Evolutionary conservation across 345 rosid species (phyloP).

Genomic region (Combretum micranthum): DNA sequence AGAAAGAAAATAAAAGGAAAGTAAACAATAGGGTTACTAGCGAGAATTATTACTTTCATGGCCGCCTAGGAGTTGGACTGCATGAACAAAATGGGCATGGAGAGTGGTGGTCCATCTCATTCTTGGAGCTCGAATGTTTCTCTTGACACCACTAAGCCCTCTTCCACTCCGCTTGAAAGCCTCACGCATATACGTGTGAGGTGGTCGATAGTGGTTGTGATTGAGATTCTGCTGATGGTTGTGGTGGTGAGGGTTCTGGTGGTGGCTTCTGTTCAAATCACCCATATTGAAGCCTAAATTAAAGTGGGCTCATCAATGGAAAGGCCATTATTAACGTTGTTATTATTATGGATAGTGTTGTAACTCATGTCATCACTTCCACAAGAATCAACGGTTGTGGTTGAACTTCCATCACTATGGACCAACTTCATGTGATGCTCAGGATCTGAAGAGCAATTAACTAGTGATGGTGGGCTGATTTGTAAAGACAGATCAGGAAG

Average conservation of each 20-base stretch:
- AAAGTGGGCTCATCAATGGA: conserved; percentile 36
- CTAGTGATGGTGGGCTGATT: conserved; percentile 61
- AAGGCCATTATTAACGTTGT: background rate
- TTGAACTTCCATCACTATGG: conserved; percentile 51
- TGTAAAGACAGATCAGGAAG: conserved; percentile 85
- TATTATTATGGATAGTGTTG: conserved; percentile 34
- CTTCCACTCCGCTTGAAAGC: conserved; percentile 63
- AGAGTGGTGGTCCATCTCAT: conserved; percentile 98
- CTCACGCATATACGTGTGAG: conserved; percentile 63
- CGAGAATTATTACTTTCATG: conserved; percentile 63
- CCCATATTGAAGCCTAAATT: conserved; percentile 56
- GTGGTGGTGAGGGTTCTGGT: conserved; percentile 7
- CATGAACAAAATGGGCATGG: conserved; percentile 91
- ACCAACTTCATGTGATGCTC: conserved; percentile 11
- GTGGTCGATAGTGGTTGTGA: conserved; percentile 40
- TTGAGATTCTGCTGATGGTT: conserved; percentile 19
- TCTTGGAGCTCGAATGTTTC: conserved; percentile 87
- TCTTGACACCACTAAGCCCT: conserved; percentile 35
- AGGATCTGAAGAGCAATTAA: conserved; percentile 13
- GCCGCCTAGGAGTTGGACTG: conserved; percentile 97
- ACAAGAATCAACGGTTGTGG: conserved; percentile 61
- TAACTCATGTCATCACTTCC: conserved; percentile 57
- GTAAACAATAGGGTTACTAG: background rate
- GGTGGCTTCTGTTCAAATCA: conserved; percentile 15
- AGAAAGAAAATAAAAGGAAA: background rate